Evolutionary conservation across 192 early-diverging fungal species (phyloP), one percentile per base, ranked within the genome.

Genomic region (Backusella morwellensis): DNA sequence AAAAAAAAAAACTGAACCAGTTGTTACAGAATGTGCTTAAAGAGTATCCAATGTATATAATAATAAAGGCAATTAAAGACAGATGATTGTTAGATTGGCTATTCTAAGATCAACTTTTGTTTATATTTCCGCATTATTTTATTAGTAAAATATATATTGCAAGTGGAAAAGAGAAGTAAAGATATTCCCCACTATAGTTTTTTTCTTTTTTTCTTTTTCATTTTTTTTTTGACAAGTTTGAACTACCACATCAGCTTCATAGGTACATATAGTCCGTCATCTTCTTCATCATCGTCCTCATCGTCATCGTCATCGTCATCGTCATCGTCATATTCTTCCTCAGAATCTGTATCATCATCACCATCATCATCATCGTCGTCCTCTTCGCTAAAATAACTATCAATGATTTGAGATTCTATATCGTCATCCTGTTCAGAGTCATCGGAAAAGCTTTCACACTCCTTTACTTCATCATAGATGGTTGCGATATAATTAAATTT

Each of bases 401-500:
- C 69, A 26, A 77, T 72, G 41, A 77, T 40, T 32, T 50, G 40
- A 9, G 40, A 54, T 68, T 76, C 69, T n/a, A 4, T 50, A n/a
- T 50, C 47, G 26, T 70, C 68, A 38, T 70, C 68, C 11, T 38
- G 11, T 4, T 41, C 68, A 3, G 35, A 23, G 6, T 23, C 38
- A 26, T 19, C 35, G 36, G 35, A 23, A 70, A 19, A 23, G 11
- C 38, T 38, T 23, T 70, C 68, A 35, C 36, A 70, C 19, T 38
- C 68, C 7, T 29, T 72, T 15, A 72, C 26, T 72, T 78, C 77
- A n/a, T 78, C 63, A 74, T 68, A 78, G 12, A 78, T 74, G 26
- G 77, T 74, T 14, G 35, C 72, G 8, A 77, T 68, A 70, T 77
- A 77, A 50, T 81, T 73, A 40, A 81, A 56, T 35, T 54, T 59